These are phyloP conservation scores for Rugosomyces carneus DNA, from an alignment of 1,284 basidiomycete species.

Conservation along the genomic window DNA sequence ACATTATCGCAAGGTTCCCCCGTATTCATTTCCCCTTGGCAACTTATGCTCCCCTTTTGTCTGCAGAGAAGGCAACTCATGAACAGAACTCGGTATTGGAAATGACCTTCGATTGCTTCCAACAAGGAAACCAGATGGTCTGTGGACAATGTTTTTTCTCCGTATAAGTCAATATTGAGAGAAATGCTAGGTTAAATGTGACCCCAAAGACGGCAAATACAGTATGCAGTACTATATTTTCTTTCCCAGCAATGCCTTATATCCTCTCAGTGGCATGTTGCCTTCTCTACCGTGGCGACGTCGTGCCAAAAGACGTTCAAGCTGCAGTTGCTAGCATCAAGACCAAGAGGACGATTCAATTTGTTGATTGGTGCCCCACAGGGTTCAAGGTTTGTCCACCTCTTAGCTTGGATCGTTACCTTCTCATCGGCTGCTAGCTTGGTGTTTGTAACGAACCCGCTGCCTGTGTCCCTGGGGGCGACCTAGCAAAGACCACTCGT, in stretches of 20 bases:
- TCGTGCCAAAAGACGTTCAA: slow-evolving; percentile 96
- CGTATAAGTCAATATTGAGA: slow-evolving; percentile 3
- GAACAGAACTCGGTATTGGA: slow-evolving; percentile 98
- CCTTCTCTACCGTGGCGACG: slow-evolving; percentile 90
- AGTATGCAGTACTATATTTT: slow-evolving; percentile 46
- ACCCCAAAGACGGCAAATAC: slow-evolving; percentile 95
- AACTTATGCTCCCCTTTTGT: slow-evolving; percentile 93
- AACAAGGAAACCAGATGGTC: slow-evolving; percentile 96
- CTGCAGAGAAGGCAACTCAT: slow-evolving; percentile 82
- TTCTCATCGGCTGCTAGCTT: slow-evolving; percentile 44
- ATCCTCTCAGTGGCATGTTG: slow-evolving; percentile 71
- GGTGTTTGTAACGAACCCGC: slow-evolving; percentile 97
- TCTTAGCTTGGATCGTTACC: slow-evolving; percentile 41
- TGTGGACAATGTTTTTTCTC: slow-evolving; percentile 2
- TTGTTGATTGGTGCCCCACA: slow-evolving; percentile 98
- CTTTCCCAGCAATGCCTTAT: slow-evolving; percentile 7
- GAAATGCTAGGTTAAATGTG: slow-evolving; percentile 72
- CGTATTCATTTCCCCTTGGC: slow-evolving; percentile 99
- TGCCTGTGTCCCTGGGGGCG: slow-evolving; percentile 86
- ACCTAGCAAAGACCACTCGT: slow-evolving; percentile 90
- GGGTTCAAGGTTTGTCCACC: slow-evolving; percentile 76
- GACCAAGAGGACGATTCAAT: slow-evolving; percentile 96
- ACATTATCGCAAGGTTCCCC: slow-evolving; percentile 61
- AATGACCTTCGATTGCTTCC: slow-evolving; percentile 99
- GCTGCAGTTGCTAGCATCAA: slow-evolving; percentile 92